These are phyloP conservation scores for Chlorella sp. DNA, from an alignment of 139 green algal species.

Conservation along the genomic window DNA sequence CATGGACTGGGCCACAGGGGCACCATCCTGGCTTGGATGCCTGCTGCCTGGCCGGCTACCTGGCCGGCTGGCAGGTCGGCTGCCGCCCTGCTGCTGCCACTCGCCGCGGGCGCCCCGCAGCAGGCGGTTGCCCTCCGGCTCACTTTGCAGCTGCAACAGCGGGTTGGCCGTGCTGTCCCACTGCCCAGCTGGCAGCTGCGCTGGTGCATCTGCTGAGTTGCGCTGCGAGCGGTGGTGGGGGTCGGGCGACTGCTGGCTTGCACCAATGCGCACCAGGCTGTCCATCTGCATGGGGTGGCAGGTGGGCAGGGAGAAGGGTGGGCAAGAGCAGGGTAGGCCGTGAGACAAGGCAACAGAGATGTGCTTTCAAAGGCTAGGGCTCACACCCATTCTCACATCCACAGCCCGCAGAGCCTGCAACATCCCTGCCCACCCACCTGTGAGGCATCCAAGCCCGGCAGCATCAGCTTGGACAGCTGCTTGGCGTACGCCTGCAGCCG, in stretches of 20 bases:
- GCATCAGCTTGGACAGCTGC: slow-evolving; percentile 24
- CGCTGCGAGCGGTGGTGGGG: neutral
- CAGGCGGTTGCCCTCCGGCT: neutral
- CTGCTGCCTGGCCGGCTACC: no score
- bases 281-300: slow-evolving; percentile 24
- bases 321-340: neutral
- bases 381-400: neutral
- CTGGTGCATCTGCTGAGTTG: neutral
- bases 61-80: neutral
- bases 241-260: slow-evolving; percentile 41
- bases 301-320: no score
- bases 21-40: no score
- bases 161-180: slow-evolving; percentile 27
- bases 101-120: neutral
- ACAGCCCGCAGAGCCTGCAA: neutral
- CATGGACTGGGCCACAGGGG: no score
- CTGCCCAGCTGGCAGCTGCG: neutral
- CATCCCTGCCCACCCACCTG: neutral
- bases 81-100: neutral
- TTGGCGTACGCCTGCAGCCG: neutral
- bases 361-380: neutral
- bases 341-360: neutral
- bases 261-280: slow-evolving; percentile 41
- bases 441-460: slow-evolving; percentile 25
- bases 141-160: neutral